Conservation (phyloP, 306 rosid genomes). For the Spatholobus suberectus region DNA sequence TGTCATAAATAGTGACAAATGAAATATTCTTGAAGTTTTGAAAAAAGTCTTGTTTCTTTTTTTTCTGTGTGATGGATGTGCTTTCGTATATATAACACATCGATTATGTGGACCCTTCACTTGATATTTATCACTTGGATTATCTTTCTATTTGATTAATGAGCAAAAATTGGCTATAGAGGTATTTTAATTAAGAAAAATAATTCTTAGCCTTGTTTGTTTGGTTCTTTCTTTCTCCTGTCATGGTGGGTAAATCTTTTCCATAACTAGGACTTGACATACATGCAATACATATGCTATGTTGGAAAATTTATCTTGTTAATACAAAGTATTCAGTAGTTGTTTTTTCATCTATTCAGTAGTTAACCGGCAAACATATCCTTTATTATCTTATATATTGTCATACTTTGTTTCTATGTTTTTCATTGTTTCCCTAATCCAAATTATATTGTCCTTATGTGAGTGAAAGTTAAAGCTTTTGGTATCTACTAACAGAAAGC, state of each 20-base stretch:
- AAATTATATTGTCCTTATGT: not conserved
- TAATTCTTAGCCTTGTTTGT: not conserved
- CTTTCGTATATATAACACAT: not conserved
- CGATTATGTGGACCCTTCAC: conserved; percentile 1
- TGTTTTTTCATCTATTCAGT: not conserved
- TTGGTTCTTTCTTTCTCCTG: conserved; percentile 9
- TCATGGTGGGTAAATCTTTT: conserved; percentile 1
- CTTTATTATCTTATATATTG: conserved; percentile 16
- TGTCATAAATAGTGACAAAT: not conserved
- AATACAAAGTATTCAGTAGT: not conserved
- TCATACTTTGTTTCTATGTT: not conserved
- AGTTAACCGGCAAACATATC: not conserved
- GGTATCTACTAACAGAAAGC: conserved; percentile 65
- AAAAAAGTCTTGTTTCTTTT: not conserved
- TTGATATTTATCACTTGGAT: not conserved
- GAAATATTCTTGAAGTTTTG: conserved; percentile 3
- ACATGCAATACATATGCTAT: not conserved
- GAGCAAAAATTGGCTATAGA: not conserved
- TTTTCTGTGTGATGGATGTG: not conserved
- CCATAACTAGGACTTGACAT: not conserved
- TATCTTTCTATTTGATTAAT: not conserved
- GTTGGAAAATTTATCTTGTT: not conserved
- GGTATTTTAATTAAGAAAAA: not conserved
- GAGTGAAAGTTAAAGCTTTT: conserved; percentile 13
- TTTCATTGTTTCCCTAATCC: conserved; percentile 13